Conservation (phyloP, 495 filamentous ascomycete species). For the Friedmanniomyces simplex region DNA sequence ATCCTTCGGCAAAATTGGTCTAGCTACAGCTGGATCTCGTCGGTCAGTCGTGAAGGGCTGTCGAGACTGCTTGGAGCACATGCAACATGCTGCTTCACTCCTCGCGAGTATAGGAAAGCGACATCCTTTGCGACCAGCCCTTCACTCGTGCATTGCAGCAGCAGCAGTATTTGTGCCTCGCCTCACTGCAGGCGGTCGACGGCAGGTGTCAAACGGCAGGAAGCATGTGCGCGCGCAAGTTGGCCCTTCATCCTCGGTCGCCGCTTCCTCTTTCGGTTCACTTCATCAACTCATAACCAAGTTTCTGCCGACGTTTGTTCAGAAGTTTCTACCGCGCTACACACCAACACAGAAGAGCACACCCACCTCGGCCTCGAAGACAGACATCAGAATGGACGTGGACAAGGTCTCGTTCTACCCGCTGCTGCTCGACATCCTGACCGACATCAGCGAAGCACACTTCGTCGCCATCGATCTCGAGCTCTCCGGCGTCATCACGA, state of each 20-base stretch:
- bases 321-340: not conserved
- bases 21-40: too few species aligned
- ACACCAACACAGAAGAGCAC: not conserved
- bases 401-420: constrained; percentile 42
- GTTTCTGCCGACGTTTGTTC: not conserved
- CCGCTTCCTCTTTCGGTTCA: constrained; percentile 2
- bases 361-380: not conserved
- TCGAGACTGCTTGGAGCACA: not conserved
- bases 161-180: not conserved
- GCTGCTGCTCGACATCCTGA: constrained; percentile 48
- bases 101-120: not conserved
- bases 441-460: constrained; percentile 46
- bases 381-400: constrained; percentile 51
- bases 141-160: not conserved
- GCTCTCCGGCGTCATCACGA: constrained; percentile 54
- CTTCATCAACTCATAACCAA: not conserved
- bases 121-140: not conserved
- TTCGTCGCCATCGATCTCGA: constrained; percentile 72
- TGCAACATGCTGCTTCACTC: constrained; percentile 1
- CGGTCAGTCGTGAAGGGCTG: not conserved
- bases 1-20: too few species aligned
- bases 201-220: not conserved
- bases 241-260: not conserved
- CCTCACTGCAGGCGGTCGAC: not conserved
- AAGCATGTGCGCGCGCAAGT: not conserved